Percentiles rank a stretch among this genome's conserved stretches.
These are phyloP conservation scores for Gloeopeniophorella convolvens DNA, from an alignment of 768 basidiomycete species.

Conservation along the genomic window DNA sequence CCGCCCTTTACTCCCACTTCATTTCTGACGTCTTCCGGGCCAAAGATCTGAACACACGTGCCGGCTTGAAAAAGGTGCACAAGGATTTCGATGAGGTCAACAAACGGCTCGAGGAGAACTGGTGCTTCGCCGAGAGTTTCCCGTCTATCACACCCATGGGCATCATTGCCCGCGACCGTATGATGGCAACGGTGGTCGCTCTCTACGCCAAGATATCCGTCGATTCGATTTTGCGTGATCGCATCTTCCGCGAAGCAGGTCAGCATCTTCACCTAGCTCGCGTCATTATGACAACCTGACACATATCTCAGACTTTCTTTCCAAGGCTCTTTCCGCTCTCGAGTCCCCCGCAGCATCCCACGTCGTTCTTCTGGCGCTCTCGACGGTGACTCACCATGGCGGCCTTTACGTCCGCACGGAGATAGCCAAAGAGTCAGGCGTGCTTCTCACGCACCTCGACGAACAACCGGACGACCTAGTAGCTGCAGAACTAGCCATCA, in stretches of 20 bases:
- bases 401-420: too few relatives aligned
- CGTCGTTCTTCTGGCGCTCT: too few relatives aligned
- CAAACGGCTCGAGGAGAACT: slow-evolving; percentile 43
- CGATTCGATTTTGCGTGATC: slow-evolving; percentile 53
- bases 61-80: slow-evolving; percentile 59
- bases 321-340: too few relatives aligned
- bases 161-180: neutral
- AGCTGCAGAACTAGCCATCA: too few relatives aligned
- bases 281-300: too few relatives aligned
- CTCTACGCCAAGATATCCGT: slow-evolving; percentile 60
- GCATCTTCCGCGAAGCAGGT: slow-evolving; percentile 50
- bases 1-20: neutral
- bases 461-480: too few relatives aligned
- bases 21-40: slow-evolving; percentile 11
- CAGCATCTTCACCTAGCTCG: too few relatives aligned
- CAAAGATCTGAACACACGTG: slow-evolving; percentile 52
- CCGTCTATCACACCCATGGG: slow-evolving; percentile 33
- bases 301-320: too few relatives aligned
- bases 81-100: slow-evolving; percentile 49
- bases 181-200: slow-evolving; percentile 45
- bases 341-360: too few relatives aligned
- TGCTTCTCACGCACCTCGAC: too few relatives aligned
- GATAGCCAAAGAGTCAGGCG: too few relatives aligned
- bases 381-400: too few relatives aligned
- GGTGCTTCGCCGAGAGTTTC: slow-evolving; percentile 36